Conservation (phyloP, 2,329 filamentous ascomycete species). For the Claviceps sorghi region DNA sequence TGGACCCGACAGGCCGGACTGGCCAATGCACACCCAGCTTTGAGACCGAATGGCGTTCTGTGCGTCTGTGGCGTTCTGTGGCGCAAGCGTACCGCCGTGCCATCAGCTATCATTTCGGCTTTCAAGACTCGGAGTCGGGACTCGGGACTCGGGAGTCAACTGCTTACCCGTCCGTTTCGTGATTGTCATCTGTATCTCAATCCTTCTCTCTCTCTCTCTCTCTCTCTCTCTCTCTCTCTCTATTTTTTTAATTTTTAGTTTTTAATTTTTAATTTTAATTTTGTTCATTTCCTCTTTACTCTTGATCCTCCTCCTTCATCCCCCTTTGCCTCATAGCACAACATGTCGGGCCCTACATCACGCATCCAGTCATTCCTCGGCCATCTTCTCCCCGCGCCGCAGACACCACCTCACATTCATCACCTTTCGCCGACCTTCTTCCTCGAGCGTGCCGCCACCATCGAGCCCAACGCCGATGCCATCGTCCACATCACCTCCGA, state of each 20-base stretch:
- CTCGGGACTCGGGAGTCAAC: neutral
- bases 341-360: slow-evolving; percentile 50
- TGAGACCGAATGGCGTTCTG: no score
- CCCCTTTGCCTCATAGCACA: neutral
- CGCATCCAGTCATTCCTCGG: slow-evolving; percentile 44
- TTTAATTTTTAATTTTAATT: no score
- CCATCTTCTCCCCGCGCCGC: slow-evolving; percentile 28
- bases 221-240: neutral
- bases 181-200: neutral
- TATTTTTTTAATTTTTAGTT: neutral
- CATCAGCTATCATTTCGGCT: no score
- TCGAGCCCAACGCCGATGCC: slow-evolving; percentile 74
- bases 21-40: no score
- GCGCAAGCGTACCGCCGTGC: no score
- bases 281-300: neutral
- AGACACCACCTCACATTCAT: slow-evolving; percentile 48
- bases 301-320: neutral
- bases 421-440: slow-evolving; percentile 79
- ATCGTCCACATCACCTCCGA: slow-evolving; percentile 78
- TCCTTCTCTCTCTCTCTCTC: neutral
- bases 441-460: slow-evolving; percentile 67
- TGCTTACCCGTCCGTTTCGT: neutral
- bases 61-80: no score
- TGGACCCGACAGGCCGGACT: no score
- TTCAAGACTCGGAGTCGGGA: no score